Base-by-base conservation (phyloP, 371 early-diverging fungal species). In the Nematocida major region DNA sequence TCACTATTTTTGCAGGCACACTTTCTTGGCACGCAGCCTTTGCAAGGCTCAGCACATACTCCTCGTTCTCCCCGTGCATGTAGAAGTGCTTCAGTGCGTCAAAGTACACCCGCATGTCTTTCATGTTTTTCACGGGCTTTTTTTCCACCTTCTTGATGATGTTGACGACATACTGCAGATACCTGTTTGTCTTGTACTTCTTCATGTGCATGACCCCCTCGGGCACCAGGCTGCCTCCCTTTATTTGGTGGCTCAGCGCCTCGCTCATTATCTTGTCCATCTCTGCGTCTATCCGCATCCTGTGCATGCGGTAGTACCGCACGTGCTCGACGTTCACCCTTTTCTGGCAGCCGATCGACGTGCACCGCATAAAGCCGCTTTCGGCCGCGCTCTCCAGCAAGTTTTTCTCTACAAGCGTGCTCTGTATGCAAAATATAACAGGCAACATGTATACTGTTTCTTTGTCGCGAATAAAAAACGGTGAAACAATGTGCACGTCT, bases 291-390 rank as follows among this genome's bases (percentile, higher is more conserved):
- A 63, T 62, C n/a, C 76, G 13, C 4, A 45, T 39, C 40, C 38
- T 40, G 62, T 73, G 76, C 63, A 73, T 65, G 5, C 11, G 24
- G 34, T 62, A 63, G 63, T 63, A 73, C 7, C 43, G 15, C 9
- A 22, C 26, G 34, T 73, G 39, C 45, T 63, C 65, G 3, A 22
- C 11, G 34, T 54, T 43, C 1, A 73, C n/a, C 34, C 15, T 20
- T 24, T 45, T 11, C 4, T 32, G n/a, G 49, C 76, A 73, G 1
- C 30, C 2, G 0, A 38, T 0, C 4, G 63, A 49, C 26, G 24
- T 15, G 54, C 54, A 54, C 54, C 28, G 20, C 4, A 48, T 20
- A 40, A 36, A 67, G 13, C 13, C 36, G 36, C 38, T 13, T 7
- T 34, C 9, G 36, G 59, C 11, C 32, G 22, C 36, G 36, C 34